Base-by-base conservation (phyloP, 768 basidiomycete genomes). In the Neoboletus subvelutipes region DNA sequence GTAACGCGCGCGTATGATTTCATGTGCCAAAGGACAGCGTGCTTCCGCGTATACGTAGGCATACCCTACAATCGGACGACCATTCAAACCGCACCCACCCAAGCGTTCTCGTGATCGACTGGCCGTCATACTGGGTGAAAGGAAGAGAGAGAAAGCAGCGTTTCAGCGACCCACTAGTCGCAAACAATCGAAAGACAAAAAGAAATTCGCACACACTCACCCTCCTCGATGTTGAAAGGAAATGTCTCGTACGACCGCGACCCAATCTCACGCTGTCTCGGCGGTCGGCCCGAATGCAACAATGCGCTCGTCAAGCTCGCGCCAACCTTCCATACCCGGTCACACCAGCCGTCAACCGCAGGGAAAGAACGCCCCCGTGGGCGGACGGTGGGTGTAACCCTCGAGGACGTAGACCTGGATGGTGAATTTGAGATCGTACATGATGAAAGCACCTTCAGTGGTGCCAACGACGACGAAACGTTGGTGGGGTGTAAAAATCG, bases 341-440 rank as follows among this genome's bases (percentile, higher is more conserved):
- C 5, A 82, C 33, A 34, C 1, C 33, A 13, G 12, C 33, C 12
- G 12, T 34, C 33, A 34, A 34, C 12, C 33, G 12, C 13, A 2
- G 13, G 11, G 12, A 1, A 1, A 34, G 12, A 5, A 34, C 33
- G 12, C 33, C 4, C 33, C 33, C 33, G 5, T 34, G 33, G 33
- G 13, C 33, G 4, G 12, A 34, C 5, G 33, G 66, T 87, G 86
- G 68, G 85, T 86, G 75, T 98, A 94, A 0, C 92, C 88, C 64
- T 98, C 95, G 12, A 98, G 83, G 0, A 99, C 91, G 67, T 97
- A 99, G 17, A 98, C 77, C 12, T 96, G 84, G 1, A 91, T 98
- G 0, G 94, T 94, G 0, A 94, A 94, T 73, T 97, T 97, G 50
- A 98, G 80, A 68, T 98, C 96, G 68, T 97, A 98, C 87, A 97